Base-by-base conservation (phyloP, 148 eudicot species). In the Camellia granthamiana region DNA sequence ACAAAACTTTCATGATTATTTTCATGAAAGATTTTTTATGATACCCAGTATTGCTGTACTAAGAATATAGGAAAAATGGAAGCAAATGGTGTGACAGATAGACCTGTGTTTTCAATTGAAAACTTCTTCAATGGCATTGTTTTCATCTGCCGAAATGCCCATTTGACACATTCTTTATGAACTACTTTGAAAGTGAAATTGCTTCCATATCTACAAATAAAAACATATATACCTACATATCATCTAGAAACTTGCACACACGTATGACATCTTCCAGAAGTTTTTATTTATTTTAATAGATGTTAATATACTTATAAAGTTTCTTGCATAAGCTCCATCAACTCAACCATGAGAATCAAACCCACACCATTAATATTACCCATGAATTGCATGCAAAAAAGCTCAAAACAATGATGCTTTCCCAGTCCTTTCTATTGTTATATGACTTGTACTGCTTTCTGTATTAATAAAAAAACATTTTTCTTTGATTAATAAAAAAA, bases 151-250 rank as follows among this genome's bases (percentile, higher is more conserved):
- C 70, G 38, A 66, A 66, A 66, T 66, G 70, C 30, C 12, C 38
- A 0, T 38, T 23, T 64, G 38, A 38, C 69, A 23, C 47, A 16
- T 42, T 19, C 72, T n/a, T 66, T 66, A 63, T 6, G 75, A 77
- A 43, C 61, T 77, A 69, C 54, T 77, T 62, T 77, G 80, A 82
- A 42, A 82, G 60, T 71, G 80, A 81, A 63, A 66, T 70, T 51
- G 55, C 63, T 69, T 61, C 21, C 38, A 2, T 30, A 30, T 46
- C 58, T 42, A 14, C 52, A n/a, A 7, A 19, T n/a, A 49, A 49
- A 72, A 16, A 43, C 6, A 69, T 44, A 69, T 16, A 69, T 44
- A 69, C 16, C 12, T 18, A 43, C 42, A 15, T 3, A 43, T 49
- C 7, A 66, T 11, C 46, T 38, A 66, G 46, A 66, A 66, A 43